Evolutionary conservation across 768 basidiomycete species (phyloP).

Genomic region (Boletus reticulatus): DNA sequence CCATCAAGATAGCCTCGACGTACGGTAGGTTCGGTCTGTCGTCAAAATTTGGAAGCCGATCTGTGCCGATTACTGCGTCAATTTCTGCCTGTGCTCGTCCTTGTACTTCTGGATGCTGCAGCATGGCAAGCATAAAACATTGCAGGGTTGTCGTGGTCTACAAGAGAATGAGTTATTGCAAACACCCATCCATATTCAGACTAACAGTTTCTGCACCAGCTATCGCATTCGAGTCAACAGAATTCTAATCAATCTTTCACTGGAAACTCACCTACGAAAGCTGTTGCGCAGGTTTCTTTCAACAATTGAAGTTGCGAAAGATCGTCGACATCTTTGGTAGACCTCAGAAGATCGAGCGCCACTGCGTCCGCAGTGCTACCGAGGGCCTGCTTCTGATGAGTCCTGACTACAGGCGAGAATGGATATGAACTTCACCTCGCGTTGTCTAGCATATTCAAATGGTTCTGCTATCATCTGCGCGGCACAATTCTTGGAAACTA

Average conservation of each 20-base stretch:
- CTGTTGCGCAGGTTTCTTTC: slow-evolving; percentile 11
- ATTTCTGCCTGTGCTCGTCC: slow-evolving; percentile 31
- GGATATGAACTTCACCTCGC: slow-evolving; percentile 5
- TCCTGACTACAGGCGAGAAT: background rate
- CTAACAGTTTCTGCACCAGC: slow-evolving; percentile 22
- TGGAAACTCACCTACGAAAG: slow-evolving; percentile 16
- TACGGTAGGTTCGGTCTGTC: slow-evolving; percentile 28
- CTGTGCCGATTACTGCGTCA: slow-evolving; percentile 26
- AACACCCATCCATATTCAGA: background rate
- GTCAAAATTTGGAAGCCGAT: slow-evolving; percentile 26
- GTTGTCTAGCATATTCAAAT: slow-evolving; percentile 14
- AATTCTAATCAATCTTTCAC: background rate
- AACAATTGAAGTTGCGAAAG: slow-evolving; percentile 7
- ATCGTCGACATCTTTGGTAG: background rate
- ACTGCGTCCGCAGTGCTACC: slow-evolving; percentile 12
- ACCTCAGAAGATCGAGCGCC: slow-evolving; percentile 8
- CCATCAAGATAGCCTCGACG: slow-evolving; percentile 27
- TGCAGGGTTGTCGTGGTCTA: slow-evolving; percentile 10
- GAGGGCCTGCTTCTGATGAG: slow-evolving; percentile 7
- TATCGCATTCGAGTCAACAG: background rate
- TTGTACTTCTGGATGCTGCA: slow-evolving; percentile 32
- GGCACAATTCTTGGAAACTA: slow-evolving; percentile 2
- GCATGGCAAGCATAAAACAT: slow-evolving; percentile 34
- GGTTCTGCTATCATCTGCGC: slow-evolving; percentile 15
- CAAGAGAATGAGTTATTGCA: background rate